phyloP scores from a whole-genome alignment of 2,329 filamentous ascomycete genomes.

The Ascocoryne sarcoides region DNA sequence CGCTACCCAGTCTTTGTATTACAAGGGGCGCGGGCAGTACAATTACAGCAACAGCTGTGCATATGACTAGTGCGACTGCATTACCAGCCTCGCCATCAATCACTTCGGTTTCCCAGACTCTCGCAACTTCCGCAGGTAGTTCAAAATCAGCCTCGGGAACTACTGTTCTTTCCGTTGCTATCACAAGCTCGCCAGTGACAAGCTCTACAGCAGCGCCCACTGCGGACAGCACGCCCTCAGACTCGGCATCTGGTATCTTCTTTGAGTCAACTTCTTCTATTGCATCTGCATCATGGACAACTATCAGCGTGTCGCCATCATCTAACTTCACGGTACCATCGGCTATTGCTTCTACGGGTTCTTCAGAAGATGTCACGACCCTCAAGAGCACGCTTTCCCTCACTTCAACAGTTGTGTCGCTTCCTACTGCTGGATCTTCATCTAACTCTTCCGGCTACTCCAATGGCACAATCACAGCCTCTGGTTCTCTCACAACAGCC shows the following conservation, averaged over 20 bases:
- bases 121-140: not conserved
- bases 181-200: not conserved
- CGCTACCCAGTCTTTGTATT: conserved; percentile 12
- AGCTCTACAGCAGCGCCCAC: not conserved
- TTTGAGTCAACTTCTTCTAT: not conserved
- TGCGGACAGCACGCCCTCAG: not conserved
- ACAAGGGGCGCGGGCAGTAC: not conserved
- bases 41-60: not conserved
- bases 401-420: not conserved
- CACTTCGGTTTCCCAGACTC: not conserved
- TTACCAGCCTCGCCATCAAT: not conserved
- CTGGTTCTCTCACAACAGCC: conserved; percentile 11
- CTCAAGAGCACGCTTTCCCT: not conserved
- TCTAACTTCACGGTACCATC: no score
- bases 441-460: not conserved
- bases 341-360: no score
- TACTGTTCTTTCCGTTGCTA: not conserved
- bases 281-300: not conserved
- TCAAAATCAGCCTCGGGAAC: not conserved
- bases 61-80: not conserved
- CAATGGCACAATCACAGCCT: conserved; percentile 8
- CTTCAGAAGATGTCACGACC: not conserved
- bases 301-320: not conserved
- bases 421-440: not conserved
- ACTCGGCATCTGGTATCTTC: not conserved